Percentiles rank a stretch among this genome's conserved stretches.
Evolutionary conservation across 2,329 filamentous ascomycete genomes (phyloP).

Genomic region (Nectriaceae sp.): DNA sequence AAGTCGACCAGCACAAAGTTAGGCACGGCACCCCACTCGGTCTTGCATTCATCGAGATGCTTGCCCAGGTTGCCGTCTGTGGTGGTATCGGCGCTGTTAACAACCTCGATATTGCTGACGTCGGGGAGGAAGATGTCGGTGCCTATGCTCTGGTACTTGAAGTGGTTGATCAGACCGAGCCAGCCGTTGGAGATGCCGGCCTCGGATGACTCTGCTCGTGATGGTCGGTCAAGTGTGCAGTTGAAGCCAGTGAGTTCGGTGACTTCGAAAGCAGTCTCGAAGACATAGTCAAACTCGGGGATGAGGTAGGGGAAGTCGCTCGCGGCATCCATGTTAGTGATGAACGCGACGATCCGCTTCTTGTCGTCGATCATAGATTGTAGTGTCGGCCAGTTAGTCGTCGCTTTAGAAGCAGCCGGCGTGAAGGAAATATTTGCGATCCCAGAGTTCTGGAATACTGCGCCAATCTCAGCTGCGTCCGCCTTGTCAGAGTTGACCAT

Average conservation of each 20-base stretch:
- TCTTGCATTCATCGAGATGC: constrained; percentile 55
- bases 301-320: constrained; percentile 58
- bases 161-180: constrained; percentile 80
- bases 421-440: constrained; percentile 64
- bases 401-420: constrained; percentile 46
- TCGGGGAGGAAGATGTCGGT: constrained; percentile 62
- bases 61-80: constrained; percentile 54
- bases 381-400: constrained; percentile 69
- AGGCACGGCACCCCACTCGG: constrained; percentile 64
- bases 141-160: constrained; percentile 63
- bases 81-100: constrained; percentile 63
- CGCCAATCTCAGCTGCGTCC: constrained; percentile 54
- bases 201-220: constrained; percentile 47
- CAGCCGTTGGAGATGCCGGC: constrained; percentile 58
- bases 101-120: constrained; percentile 58
- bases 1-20: constrained; percentile 80
- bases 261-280: constrained; percentile 73
- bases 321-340: constrained; percentile 55
- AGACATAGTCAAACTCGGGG: constrained; percentile 66
- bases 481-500: constrained; percentile 70
- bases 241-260: constrained; percentile 65
- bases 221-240: constrained; percentile 70
- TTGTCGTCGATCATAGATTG: constrained; percentile 64
- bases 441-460: constrained; percentile 57
- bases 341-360: constrained; percentile 69